Evolutionary conservation across 2,329 filamentous ascomycete species (phyloP).

Genomic region (Scleromitrula shiraiana): DNA sequence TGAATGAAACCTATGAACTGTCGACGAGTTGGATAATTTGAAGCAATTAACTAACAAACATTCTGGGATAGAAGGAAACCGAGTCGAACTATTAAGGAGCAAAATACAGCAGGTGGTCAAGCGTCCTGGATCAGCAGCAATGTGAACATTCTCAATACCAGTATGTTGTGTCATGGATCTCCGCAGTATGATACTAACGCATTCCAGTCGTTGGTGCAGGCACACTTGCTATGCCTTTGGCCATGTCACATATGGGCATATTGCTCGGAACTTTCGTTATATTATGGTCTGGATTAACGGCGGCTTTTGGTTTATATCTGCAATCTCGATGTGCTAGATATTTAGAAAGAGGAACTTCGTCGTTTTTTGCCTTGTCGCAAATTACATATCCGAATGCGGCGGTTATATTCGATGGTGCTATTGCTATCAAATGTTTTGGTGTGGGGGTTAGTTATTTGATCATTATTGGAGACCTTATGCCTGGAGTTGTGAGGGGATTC

Average conservation of each 20-base stretch:
- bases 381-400: conserved; percentile 95
- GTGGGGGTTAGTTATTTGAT: conserved; percentile 97
- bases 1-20: conserved; percentile 5
- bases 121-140: conserved; percentile 87
- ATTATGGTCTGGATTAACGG: conserved; percentile 80
- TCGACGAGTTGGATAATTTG: not conserved
- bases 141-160: conserved; percentile 94
- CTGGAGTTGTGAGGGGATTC: conserved; percentile 81
- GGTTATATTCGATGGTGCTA: conserved; percentile 90
- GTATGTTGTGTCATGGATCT: conserved; percentile 40
- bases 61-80: conserved; percentile 19
- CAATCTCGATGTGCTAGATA: conserved; percentile 91
- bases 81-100: conserved; percentile 53
- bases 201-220: conserved; percentile 81
- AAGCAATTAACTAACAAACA: conserved; percentile 1
- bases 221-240: conserved; percentile 79
- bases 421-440: conserved; percentile 96
- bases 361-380: conserved; percentile 95
- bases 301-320: conserved; percentile 89
- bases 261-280: conserved; percentile 76
- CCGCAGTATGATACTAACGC: conserved; percentile 18
- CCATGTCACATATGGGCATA: conserved; percentile 93
- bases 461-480: conserved; percentile 98
- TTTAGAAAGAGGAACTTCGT: conserved; percentile 77
- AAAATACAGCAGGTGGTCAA: conserved; percentile 54